Conservation (phyloP, 139 green algal species). For the Prasinococcaceae sp. region DNA sequence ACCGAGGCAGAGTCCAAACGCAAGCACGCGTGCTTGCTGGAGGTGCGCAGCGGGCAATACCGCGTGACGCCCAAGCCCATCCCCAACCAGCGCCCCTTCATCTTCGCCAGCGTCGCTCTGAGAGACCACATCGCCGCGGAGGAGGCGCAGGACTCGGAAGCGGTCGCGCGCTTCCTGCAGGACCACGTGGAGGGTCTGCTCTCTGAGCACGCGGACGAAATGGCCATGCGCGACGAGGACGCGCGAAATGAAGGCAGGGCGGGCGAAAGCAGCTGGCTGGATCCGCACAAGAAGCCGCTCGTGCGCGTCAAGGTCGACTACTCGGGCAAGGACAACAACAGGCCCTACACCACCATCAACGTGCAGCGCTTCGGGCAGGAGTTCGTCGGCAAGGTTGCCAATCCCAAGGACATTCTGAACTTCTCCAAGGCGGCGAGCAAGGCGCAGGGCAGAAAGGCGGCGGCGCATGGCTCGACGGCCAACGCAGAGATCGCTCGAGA, state of each 20-base stretch:
- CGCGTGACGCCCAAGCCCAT: conserved; percentile 53
- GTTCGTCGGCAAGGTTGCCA: conserved; percentile 91
- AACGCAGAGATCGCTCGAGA: not conserved
- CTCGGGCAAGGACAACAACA: too few relatives aligned
- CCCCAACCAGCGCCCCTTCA: conserved; percentile 35
- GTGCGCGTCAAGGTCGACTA: conserved; percentile 87
- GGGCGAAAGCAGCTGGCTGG: too few relatives aligned
- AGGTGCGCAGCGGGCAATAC: conserved; percentile 45
- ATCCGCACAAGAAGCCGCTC: conserved; percentile 52
- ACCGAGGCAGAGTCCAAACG: conserved; percentile 66
- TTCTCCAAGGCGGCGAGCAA: conserved; percentile 59
- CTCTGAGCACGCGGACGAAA: too few relatives aligned
- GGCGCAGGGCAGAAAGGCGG: not conserved
- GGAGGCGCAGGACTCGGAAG: conserved; percentile 29
- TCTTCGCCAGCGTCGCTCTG: conserved; percentile 11
- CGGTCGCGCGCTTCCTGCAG: conserved; percentile 9
- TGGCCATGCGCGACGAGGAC: too few relatives aligned
- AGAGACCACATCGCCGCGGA: conserved; percentile 20
- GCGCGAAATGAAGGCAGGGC: too few relatives aligned
- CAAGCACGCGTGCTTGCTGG: conserved; percentile 85
- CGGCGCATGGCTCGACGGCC: not conserved
- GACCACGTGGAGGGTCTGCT: not conserved
- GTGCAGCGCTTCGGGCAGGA: conserved; percentile 80
- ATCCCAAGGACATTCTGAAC: conserved; percentile 85
- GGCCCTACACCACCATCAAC: conserved; percentile 86